A percentile compares a stretch with the other conserved stretches of the same genome.
Conservation (phyloP, 805 yeast species). For the Ascoidea rubescens region DNA sequence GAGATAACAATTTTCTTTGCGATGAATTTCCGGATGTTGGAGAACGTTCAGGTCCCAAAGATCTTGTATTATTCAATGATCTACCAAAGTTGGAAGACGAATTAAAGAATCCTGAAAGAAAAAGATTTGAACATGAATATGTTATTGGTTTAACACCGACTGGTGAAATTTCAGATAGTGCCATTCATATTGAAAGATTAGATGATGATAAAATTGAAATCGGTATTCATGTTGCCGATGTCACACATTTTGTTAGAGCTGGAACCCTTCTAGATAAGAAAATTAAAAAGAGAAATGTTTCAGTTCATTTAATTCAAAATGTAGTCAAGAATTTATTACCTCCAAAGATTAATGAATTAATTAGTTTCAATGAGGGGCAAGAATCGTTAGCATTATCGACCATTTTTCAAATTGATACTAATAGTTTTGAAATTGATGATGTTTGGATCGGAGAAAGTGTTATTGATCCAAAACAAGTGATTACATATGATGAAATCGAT, state of each 20-base stretch:
- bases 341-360: slow-evolving; percentile 37
- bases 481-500: slow-evolving; percentile 43
- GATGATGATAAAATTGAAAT: slow-evolving; percentile 53
- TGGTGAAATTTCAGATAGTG: slow-evolving; percentile 54
- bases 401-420: slow-evolving; percentile 64
- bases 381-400: slow-evolving; percentile 61
- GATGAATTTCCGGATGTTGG: slow-evolving; percentile 57
- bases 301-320: slow-evolving; percentile 78
- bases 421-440: slow-evolving; percentile 56
- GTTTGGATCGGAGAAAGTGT: slow-evolving; percentile 66
- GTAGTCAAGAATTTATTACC: slow-evolving; percentile 56
- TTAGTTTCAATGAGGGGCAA: slow-evolving; percentile 49
- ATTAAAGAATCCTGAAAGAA: slow-evolving; percentile 24
- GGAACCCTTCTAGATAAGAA: slow-evolving; percentile 77
- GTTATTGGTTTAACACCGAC: slow-evolving; percentile 50
- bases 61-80: slow-evolving; percentile 15
- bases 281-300: slow-evolving; percentile 78
- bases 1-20: slow-evolving; percentile 74
- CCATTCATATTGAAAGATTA: slow-evolving; percentile 61
- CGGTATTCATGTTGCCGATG: slow-evolving; percentile 80
- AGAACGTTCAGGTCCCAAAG: slow-evolving; percentile 14
- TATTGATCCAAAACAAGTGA: slow-evolving; percentile 46
- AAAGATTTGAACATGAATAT: slow-evolving; percentile 43
- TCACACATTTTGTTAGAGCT: slow-evolving; percentile 53
- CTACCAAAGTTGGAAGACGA: slow-evolving; percentile 19